Evolutionary conservation across 202 grass and related monocot genomes (phyloP), one percentile per base, ranked within the genome.

Genomic region (Zoysia matrella): DNA sequence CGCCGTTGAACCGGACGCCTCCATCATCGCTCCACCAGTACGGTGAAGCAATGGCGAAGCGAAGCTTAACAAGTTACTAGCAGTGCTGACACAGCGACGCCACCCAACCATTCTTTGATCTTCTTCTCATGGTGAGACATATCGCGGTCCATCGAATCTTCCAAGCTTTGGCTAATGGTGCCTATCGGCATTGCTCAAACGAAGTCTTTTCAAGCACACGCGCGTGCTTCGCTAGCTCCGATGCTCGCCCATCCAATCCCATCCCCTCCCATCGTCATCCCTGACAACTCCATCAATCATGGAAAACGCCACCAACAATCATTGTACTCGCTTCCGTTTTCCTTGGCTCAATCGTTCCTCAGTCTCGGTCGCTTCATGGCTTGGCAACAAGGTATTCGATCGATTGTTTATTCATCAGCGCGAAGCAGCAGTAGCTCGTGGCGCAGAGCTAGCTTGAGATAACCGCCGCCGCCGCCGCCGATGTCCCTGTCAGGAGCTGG

Each of bases 211-310:
- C 44, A 80, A 48, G 16, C n/a, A 36, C 30, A 36, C 16, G 56
- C 55, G 56, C 55, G 15, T 61, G 55, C 55, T 47, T 16, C 12
- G 69, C 69, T 48, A 14, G 30, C 30, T 36, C 30, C 3, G 9
- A 11, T 54, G 3, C 52, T 60, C n/a, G 16, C 7, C 0, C 7
- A 15, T 15, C 12, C 52, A n/a, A 46, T 47, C 58, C 75, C 36
- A 15, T 77, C 60, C 49, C 10, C 22, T 65, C 60, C 71, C 66
- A 56, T 58, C 56, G 15, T 58, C 56, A 5, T 58, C 48, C 54
- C 46, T 73, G 13, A 61, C 3, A 13, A 47, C 11, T 61, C 18
- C 5, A 60, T 16, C 66, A 78, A 85, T 85, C 73, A 76, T 76
- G 11, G 16, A 49, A 42, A 54, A n/a, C 6, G 40, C 11, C 60